Base-by-base conservation (phyloP, 1,284 basidiomycete genomes). In the Cutaneotrichosporon cyanovorans region DNA sequence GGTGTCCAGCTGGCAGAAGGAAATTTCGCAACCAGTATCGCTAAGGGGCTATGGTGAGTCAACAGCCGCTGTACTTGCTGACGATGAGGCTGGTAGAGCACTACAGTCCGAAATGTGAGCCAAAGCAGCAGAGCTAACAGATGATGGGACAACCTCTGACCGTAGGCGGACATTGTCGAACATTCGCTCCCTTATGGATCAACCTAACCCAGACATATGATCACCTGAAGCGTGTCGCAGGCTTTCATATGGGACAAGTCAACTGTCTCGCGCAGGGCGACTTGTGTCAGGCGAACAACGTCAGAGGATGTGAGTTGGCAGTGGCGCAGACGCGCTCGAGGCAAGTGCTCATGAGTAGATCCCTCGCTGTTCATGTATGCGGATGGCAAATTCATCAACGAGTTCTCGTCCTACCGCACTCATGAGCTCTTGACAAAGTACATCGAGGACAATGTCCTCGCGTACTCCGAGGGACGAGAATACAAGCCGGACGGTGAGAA, bases 181-280 rank as follows among this genome's bases (percentile, higher is more conserved):
- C 63, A 2, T 73, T 74, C 41, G 69, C 81, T 9, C 87, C 91
- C 0, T 89, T 83, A 28, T 98, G 92, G 90, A 75, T 79, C 31
- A 72, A 82, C 40, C 75, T 96, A 4, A 74, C 72, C 2, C 63
- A 71, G 37, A 77, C 83, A 31, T 80, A 80, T 46, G 75, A 79
- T 50, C 66, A 69, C 36, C 74, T 78, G 32, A 69, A 77, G 33
- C 68, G 78, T 59, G 76, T 82, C 9, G 57, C 67, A 0, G 75
- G 76, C 9, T 80, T 93, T 11, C 77, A 80, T 46, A 76, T 91
- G 49, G 88, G 84, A 0, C 89, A 90, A 63, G 83, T 95, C 36
- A 83, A 93, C 68, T 95, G 91, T 63, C 76, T 82, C 0, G 76
- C 83, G 4, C 76, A 88, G 63, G 87, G 87, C 61, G 89, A 93